Evolutionary conservation across 2,329 filamentous ascomycete genomes (phyloP), one percentile per base, ranked within the genome.

Genomic region (Sclerotinia glacialis): DNA sequence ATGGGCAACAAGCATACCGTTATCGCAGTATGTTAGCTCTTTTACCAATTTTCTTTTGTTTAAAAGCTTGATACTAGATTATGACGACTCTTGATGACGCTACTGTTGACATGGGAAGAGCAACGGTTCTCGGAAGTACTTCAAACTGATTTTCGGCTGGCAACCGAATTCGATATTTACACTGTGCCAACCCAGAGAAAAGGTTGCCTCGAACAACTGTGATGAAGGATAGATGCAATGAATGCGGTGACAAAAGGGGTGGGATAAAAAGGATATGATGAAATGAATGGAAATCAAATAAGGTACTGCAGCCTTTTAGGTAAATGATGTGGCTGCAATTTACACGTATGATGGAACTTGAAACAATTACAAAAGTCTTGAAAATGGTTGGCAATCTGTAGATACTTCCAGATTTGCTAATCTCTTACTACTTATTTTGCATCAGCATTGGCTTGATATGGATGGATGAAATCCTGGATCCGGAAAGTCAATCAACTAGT

Each of bases 381-480:
- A 60, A 44, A 37, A 18, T 60, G 58, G n/a, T 60, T 49, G 58
- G 58, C 14, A 50, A 49, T 60, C 28, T 60, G 28, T 26, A 60
- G 56, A 60, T n/a, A n/a, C 21, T 47, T 34, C 26, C 28, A 47
- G 56, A 37, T 26, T 47, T 49, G 42, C 44, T 37, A 11, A 60
- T 49, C 28, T 34, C 4, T 37, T 26, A 34, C 21, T 18, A 40
- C 5, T 34, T 23, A 23, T 14, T 55, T 54, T 40, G 9, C 34
- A 37, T 54, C 52, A n/a, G 18, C 52, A 37, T 53, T 47, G n/a
- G 26, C 28, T 59, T 59, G 42, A 21, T 47, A 34, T 47, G 56
- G 21, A 54, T 54, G 21, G 18, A 54, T 54, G 52, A n/a, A n/a
- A 34, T 34, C 16, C 11, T 42, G 55, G 12, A 44, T 5, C 23